Conservation (phyloP, 2,329 filamentous ascomycete species). For the Colletotrichum acutatum region DNA sequence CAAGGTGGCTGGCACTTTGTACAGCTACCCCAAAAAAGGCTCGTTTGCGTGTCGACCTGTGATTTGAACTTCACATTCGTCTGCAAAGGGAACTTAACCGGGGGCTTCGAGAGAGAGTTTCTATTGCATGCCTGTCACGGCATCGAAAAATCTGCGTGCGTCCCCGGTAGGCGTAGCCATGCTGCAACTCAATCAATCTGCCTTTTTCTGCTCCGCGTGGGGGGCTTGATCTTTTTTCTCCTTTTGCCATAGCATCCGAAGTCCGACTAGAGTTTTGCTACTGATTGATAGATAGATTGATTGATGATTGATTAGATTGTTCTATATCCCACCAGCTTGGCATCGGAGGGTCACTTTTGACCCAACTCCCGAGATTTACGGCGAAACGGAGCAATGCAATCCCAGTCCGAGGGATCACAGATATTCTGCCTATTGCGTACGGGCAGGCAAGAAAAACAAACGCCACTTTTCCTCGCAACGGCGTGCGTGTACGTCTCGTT, state of each 20-base stretch:
- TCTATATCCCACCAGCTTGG: conserved; percentile 12
- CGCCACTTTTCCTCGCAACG: conserved; percentile 8
- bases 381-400: neutral
- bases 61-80: neutral
- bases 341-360: conserved; percentile 19
- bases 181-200: neutral
- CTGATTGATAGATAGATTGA: too few species aligned
- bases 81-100: neutral
- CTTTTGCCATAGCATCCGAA: neutral
- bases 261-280: neutral
- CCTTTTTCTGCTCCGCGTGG: conserved; percentile 17
- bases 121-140: neutral
- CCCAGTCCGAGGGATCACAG: neutral
- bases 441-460: conserved; percentile 3
- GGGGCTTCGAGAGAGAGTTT: neutral
- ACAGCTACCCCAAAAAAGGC: neutral
- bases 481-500: neutral
- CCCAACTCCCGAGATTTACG: neutral
- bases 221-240: neutral
- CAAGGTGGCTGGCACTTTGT: neutral
- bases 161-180: neutral
- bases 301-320: too few species aligned
- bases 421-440: neutral
- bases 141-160: neutral
- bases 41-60: conserved; percentile 9